Evolutionary conservation across 2,329 filamentous ascomycete species (phyloP).

Genomic region (Knoxdaviesia capensis): DNA sequence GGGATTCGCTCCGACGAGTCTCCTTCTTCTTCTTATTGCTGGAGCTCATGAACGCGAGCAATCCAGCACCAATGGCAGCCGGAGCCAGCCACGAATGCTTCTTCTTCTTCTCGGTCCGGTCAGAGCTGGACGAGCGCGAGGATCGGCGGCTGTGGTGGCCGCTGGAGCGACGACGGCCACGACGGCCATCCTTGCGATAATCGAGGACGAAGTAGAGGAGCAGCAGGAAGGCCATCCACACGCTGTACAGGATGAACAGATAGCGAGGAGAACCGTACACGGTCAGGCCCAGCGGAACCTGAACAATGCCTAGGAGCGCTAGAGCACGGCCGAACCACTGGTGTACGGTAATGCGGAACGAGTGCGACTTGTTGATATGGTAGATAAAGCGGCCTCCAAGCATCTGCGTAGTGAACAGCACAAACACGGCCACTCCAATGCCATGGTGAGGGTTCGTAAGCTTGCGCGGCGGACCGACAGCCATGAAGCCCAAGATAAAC

Average conservation of each 20-base stretch:
- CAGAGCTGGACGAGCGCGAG: slow-evolving; percentile 10
- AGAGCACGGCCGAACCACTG: slow-evolving; percentile 70
- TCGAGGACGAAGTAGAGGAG: slow-evolving; percentile 62
- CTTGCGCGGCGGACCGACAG: slow-evolving; percentile 51
- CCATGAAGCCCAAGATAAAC: slow-evolving; percentile 58
- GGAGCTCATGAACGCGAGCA: no score
- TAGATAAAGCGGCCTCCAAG: slow-evolving; percentile 46
- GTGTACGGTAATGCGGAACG: slow-evolving; percentile 46
- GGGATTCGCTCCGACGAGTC: neutral
- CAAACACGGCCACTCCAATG: slow-evolving; percentile 63
- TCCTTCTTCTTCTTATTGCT: no score
- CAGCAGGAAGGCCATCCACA: slow-evolving; percentile 57
- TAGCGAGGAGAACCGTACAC: slow-evolving; percentile 78
- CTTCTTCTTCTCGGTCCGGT: no score
- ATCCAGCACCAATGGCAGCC: no score
- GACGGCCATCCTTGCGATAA: slow-evolving; percentile 39
- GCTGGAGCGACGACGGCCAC: slow-evolving; percentile 37
- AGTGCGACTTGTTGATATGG: slow-evolving; percentile 26
- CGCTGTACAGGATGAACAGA: slow-evolving; percentile 67
- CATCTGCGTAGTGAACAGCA: slow-evolving; percentile 49
- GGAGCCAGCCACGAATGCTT: no score
- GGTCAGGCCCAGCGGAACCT: slow-evolving; percentile 75
- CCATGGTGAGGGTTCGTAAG: slow-evolving; percentile 71
- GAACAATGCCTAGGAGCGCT: slow-evolving; percentile 63
- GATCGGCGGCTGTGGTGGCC: slow-evolving; percentile 10